Evolutionary conservation across 2,329 filamentous ascomycete genomes (phyloP), one percentile per base, ranked within the genome.

Genomic region (Penicillium paneum): DNA sequence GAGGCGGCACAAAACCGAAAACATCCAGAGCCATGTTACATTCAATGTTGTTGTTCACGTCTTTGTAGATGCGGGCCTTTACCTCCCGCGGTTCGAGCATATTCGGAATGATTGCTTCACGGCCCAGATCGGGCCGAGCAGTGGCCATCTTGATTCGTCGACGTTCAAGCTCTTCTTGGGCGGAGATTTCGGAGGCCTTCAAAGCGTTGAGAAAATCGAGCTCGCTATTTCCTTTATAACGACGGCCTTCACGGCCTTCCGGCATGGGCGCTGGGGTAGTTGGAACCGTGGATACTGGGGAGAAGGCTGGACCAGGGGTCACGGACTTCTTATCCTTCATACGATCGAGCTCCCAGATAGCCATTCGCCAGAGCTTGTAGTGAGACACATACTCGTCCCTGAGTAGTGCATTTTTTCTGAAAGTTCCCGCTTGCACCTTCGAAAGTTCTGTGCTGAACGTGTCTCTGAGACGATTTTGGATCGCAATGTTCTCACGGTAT

Each of bases 161-260:
- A 42, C 75, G 70, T 57, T 77, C 74, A 17, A 75, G 69, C 58
- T 79, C 77, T 61, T 79, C 76, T 57, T 76, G 73, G 0, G 75
- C 74, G 26, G 76, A 77, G 17, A 79, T 76, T 49, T 76, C 74
- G 2, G 78, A 80, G 29, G 75, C 75, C 38, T 73, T 71, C 34
- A 80, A 67, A 3, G 77, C 77, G 49, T 75, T 78, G 52, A 79
- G 73, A 44, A 80, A 75, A 52, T 80, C 78, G 5, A 79, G 66
- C 56, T 80, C 78, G 51, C 76, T 80, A 49, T 78, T 78, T 7
- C 77, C 74, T 54, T 77, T 76, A 52, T 76, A 76, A 2, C 76
- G 71, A 55, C 78, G 67, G 15, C 74, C 71, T 49, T 74, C 70
- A 2, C 63, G 56, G 63, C 71, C 56, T 54, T 75, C 74, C 4